Base-by-base conservation (phyloP, 2,329 filamentous ascomycete genomes). In the Fusarium pilosicola region DNA sequence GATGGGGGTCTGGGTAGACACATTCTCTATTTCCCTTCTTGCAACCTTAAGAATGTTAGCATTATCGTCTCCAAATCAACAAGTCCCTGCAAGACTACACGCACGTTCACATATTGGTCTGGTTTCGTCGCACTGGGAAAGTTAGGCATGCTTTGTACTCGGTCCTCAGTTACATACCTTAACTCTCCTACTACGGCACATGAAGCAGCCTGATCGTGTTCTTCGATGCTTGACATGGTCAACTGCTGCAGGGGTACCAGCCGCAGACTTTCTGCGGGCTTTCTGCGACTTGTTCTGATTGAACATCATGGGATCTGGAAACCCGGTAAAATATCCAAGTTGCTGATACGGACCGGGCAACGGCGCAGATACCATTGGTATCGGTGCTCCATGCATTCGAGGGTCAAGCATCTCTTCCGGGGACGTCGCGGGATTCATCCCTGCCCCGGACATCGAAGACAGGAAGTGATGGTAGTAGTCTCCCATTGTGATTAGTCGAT, bases 171-270 rank as follows among this genome's bases (percentile, higher is more conserved):
- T 44, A n/a, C 79, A 74, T 85, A 91, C 90, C 87, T 93, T 98
- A 58, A 98, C 95, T 81, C 96, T 90, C 75, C 96, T 90, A 77
- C 92, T 92, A 67, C 96, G 90, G 83, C 96, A 99, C 52, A 95
- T 98, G 74, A 87, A 98, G 84, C 96, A 99, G 34, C 96, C 96
- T 73, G 95, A 98, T 77, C 96, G 89, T 48, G 96, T 98, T 76
- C 96, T 91, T 70, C 95, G 92, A 81, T 98, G 96, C 83, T 98
- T 98, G 75, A 97, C 93, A 79, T 93, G 92, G 70, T 97, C 81
- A 42, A 74, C 48, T 28, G 78, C 93, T 54, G 85, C 71, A 7
- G 85, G 86, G 5, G 84, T 80, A 2, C 74, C 78, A 36, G 76
- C 69, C 14, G 72, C 76, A 24, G 87, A 88, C 73, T 89, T 89